Evolutionary conservation across 2,329 filamentous ascomycete genomes (phyloP), one percentile per base, ranked within the genome.

Genomic region (Oidium heveae): DNA sequence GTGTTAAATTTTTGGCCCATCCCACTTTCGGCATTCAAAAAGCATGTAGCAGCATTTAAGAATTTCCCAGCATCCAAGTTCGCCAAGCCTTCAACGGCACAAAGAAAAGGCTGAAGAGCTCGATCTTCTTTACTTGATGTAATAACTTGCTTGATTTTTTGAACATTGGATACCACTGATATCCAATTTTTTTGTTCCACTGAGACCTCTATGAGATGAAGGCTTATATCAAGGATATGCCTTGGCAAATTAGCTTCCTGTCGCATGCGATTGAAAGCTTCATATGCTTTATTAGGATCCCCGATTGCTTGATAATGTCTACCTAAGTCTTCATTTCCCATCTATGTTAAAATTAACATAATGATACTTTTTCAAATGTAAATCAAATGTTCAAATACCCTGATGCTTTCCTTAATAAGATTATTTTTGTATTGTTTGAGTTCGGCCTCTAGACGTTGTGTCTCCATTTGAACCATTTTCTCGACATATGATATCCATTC

Each of bases 351-450:
- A 52, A n/a, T 53, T 51, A 54, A 55, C 24, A 18, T 18, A 22
- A 12, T 2, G n/a, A 28, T 18, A 13, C 6, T 52, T 18, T 46
- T 34, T 13, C 15, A 36, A 47, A 8, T 12, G 44, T 36, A 15
- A 6, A 49, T 9, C 4, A 18, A 9, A 55, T 43, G 75, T 55
- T 24, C 13, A 24, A 13, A 33, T 72, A 93, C 87, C 61, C 88
- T 71, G 63, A 96, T 94, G 69, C 87, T 95, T 69, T 98, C 91
- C 66, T 95, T 94, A 62, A 98, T 87, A 46, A 96, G 70, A 63
- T 96, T 98, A 65, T 95, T 94, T 69, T 91, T 94, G 68, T 96
- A 96, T 1, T 82, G 82, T 66, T 87, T 88, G 20, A 98, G 72
- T 67, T 96, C 86, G 16, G 75, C 71, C 64, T 95, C 86, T 55